Evolutionary conservation across 495 filamentous ascomycete genomes (phyloP), one percentile per base, ranked within the genome.

Genomic region (Aspergillus olivimuriae): DNA sequence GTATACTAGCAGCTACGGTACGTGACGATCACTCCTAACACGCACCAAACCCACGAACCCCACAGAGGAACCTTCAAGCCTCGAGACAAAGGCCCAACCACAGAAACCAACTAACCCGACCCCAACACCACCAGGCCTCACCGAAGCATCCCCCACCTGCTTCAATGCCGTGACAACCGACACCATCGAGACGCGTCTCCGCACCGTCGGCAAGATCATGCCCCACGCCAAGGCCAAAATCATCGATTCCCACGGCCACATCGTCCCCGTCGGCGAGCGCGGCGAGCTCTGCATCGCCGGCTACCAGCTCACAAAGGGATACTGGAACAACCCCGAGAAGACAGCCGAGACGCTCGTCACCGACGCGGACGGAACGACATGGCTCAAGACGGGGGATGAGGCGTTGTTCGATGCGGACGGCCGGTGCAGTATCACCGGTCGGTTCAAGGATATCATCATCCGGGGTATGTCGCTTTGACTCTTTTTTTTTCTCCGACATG

Each of bases 361-460:
- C 6, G 82, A 86, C 48, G 71, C 73, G 31, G 56, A 69, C 2
- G 81, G 81, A 0, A 66, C 75, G 11, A 56, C 76, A 28, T 86
- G 83, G 83, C 51, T 86, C 47, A 75, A 77, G 49, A 85, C 83
- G 0, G 83, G 83, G 17, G 83, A 86, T 49, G 82, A 86, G 61
- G 83, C 79, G 1, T 68, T 78, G 0, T 83, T 86, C 52, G 75
- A 82, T 46, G 70, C 75, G 17, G 58, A 75, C 22, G 82, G 83
- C 3, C 80, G 81, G 51, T 82, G 78, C 50, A 69, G 62, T 10
- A 83, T 87, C 47, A 83, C 80, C 3, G 78, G 80, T 8, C 63
- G 88, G 11, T 86, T 94, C 52, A 94, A 94, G 63, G 89, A 95
- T 47, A 66, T 94, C 34, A 85, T 95, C 47, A 94, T 94, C 47